These are phyloP conservation scores for Baorangia bicolor DNA, from an alignment of 768 basidiomycete genomes.

Conservation along the genomic window DNA sequence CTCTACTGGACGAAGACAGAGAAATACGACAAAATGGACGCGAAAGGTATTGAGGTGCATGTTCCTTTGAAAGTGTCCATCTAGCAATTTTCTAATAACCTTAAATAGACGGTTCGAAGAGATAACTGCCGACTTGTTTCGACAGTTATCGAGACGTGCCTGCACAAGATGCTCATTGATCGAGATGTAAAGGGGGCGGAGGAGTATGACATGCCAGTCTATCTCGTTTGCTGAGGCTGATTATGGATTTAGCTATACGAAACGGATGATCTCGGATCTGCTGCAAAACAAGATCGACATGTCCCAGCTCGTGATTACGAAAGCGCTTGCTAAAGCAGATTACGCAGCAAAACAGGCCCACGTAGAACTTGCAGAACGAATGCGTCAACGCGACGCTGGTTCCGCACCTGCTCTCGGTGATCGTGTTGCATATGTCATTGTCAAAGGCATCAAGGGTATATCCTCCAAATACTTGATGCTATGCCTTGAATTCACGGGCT, in stretches of 20 bases:
- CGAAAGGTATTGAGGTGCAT: constrained; percentile 95
- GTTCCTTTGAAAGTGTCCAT: not conserved
- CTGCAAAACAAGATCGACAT: constrained; percentile 97
- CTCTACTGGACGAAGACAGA: constrained; percentile 96
- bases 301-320: constrained; percentile 99
- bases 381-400: constrained; percentile 95
- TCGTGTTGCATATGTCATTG: constrained; percentile 97
- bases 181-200: constrained; percentile 92
- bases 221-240: constrained; percentile 18
- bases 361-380: constrained; percentile 91
- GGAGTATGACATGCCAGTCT: constrained; percentile 51
- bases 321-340: constrained; percentile 90
- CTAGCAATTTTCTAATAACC: not conserved
- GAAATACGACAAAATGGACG: constrained; percentile 99
- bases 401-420: constrained; percentile 98
- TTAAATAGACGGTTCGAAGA: constrained; percentile 84
- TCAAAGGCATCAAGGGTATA: constrained; percentile 91
- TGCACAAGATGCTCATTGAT: constrained; percentile 97
- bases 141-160: constrained; percentile 96
- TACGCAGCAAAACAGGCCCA: constrained; percentile 96
- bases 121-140: constrained; percentile 99
- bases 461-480: not conserved
- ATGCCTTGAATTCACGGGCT: not conserved
- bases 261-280: constrained; percentile 90
- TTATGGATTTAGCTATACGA: constrained; percentile 69